phyloP scores from a whole-genome alignment of 2,329 filamentous ascomycete genomes.

The Helotiales sp. region DNA sequence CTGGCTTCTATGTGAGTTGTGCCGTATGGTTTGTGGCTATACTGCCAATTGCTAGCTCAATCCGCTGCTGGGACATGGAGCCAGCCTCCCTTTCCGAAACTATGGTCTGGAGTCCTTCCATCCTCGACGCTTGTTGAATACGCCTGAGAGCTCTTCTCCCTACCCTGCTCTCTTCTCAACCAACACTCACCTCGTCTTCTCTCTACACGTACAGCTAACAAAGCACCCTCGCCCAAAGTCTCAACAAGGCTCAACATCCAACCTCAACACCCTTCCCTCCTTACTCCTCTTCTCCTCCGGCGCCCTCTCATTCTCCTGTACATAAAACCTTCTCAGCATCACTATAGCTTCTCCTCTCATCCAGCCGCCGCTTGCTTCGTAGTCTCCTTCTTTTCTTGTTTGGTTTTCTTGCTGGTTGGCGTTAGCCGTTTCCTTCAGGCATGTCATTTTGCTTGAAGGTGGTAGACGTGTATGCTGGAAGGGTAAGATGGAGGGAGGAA shows the following conservation, averaged over 20 bases:
- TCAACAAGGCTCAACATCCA: slow-evolving; percentile 36
- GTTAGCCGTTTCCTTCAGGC: too few relatives aligned
- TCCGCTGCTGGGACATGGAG: too few relatives aligned
- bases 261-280: slow-evolving; percentile 33
- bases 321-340: slow-evolving; percentile 88
- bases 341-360: slow-evolving; percentile 92
- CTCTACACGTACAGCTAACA: background rate
- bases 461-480: too few relatives aligned
- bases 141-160: too few relatives aligned
- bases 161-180: background rate
- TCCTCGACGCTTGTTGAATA: too few relatives aligned
- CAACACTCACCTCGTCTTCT: background rate
- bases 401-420: background rate
- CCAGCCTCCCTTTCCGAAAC: too few relatives aligned
- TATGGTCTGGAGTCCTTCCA: too few relatives aligned
- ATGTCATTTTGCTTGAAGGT: too few relatives aligned
- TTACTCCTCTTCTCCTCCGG: slow-evolving; percentile 36
- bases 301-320: slow-evolving; percentile 89
- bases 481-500: too few relatives aligned
- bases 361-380: slow-evolving; percentile 82
- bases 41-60: too few relatives aligned
- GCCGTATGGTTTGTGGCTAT: too few relatives aligned
- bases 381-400: slow-evolving; percentile 70
- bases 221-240: slow-evolving; percentile 23
- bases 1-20: background rate